Percentiles rank a stretch among this genome's conserved stretches.
Evolutionary conservation across 2,329 filamentous ascomycete genomes (phyloP).

Genomic region (Chaetomium globosum): DNA sequence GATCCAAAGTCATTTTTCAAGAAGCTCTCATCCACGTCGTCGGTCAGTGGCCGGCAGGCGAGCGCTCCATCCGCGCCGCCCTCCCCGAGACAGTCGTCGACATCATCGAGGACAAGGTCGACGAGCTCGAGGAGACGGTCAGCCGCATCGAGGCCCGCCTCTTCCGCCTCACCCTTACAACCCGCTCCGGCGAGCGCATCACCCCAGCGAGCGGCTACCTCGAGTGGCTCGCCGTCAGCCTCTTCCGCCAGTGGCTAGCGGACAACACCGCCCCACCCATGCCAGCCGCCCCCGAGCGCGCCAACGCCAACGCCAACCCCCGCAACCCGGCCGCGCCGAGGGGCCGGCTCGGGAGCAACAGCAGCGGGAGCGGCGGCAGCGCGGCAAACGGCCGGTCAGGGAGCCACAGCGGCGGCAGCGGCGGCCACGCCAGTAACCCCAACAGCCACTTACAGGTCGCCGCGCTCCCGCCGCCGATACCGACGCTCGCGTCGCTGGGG

Average conservation of each 20-base stretch:
- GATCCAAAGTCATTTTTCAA: conserved; percentile 79
- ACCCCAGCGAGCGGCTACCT: conserved; percentile 77
- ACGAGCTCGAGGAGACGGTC: conserved; percentile 84
- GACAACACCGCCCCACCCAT: conserved; percentile 81
- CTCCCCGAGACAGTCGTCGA: conserved; percentile 79
- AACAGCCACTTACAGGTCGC: conserved; percentile 24
- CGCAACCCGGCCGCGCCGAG: conserved; percentile 12
- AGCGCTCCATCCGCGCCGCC: conserved; percentile 72
- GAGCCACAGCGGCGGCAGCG: conserved; percentile 32
- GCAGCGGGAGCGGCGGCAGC: conserved; percentile 32
- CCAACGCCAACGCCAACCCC: conserved; percentile 26
- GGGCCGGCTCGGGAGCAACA: conserved; percentile 29
- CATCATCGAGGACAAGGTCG: conserved; percentile 91
- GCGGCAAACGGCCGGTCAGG: conserved; percentile 18
- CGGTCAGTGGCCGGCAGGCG: conserved; percentile 85
- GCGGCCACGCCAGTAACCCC: conserved; percentile 37
- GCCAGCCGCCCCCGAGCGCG: conserved; percentile 38
- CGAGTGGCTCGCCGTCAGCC: conserved; percentile 83
- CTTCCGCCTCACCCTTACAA: conserved; percentile 78
- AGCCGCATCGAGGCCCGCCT: conserved; percentile 77
- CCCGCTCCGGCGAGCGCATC: conserved; percentile 78
- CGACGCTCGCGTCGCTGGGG: conserved; percentile 63
- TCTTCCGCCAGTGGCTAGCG: conserved; percentile 91
- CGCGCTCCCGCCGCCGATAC: conserved; percentile 2
- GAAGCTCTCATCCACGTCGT: conserved; percentile 93